phyloP scores from a whole-genome alignment of 208 protist species.

The Trichomonas gallinae region DNA sequence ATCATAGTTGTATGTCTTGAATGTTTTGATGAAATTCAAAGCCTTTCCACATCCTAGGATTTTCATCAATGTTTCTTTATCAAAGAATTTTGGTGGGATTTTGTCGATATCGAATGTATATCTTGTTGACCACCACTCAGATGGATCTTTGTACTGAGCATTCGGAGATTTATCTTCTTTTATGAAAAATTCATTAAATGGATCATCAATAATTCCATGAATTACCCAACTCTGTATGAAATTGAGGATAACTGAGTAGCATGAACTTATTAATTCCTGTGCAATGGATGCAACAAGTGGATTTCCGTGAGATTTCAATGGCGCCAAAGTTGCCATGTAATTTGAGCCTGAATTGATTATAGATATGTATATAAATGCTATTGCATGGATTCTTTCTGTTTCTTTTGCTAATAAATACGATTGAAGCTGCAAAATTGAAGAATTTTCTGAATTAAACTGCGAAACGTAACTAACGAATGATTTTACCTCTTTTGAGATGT shows the following conservation, averaged over 20 bases:
- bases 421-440: background rate
- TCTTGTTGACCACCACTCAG: background rate
- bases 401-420: background rate
- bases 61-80: background rate
- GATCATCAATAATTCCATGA: background rate
- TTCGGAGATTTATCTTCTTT: background rate
- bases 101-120: background rate
- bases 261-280: background rate
- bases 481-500: background rate
- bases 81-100: background rate
- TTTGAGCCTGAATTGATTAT: background rate
- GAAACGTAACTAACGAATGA: background rate
- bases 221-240: background rate
- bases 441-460: background rate
- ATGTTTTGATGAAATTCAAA: background rate
- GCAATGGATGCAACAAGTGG: background rate
- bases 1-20: background rate
- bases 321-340: background rate
- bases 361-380: background rate
- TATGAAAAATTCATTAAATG: slow-evolving; percentile 6
- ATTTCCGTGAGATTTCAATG: background rate
- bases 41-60: background rate
- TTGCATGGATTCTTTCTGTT: background rate
- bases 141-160: background rate
- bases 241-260: background rate